A percentile compares a stretch with the other conserved stretches of the same genome.
phyloP scores from a whole-genome alignment of 2,329 filamentous ascomycete species.

The Aureobasidium melanogenum region DNA sequence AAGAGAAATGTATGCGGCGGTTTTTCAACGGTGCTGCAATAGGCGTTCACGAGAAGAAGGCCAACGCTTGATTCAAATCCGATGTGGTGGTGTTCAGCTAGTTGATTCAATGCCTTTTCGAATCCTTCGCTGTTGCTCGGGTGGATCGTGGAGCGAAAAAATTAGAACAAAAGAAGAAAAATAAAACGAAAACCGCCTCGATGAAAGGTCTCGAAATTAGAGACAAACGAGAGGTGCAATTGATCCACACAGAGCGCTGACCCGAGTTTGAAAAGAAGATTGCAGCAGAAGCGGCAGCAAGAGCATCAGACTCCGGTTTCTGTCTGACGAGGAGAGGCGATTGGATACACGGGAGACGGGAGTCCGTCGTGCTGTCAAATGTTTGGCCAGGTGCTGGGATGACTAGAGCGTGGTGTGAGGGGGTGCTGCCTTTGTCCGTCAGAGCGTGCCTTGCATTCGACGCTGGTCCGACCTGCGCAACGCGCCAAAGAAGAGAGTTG shows the following conservation, averaged over 20 bases:
- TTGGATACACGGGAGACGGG: constrained; percentile 7
- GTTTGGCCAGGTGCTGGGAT: constrained; percentile 11
- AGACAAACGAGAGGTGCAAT: not conserved
- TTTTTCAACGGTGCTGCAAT: constrained; percentile 10
- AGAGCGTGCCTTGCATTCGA: constrained; percentile 16
- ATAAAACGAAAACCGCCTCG: not conserved
- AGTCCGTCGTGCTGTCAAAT: constrained; percentile 10
- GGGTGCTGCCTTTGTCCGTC: constrained; percentile 13
- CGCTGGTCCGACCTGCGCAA: constrained; percentile 10
- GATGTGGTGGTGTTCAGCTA: not conserved
- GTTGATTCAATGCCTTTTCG: not conserved
- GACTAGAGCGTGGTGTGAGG: constrained; percentile 14
- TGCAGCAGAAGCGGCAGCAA: constrained; percentile 8
- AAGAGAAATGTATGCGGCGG: constrained; percentile 5
- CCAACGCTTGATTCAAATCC: constrained; percentile 3
- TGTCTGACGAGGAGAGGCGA: constrained; percentile 9
- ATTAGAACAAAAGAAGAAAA: not conserved
- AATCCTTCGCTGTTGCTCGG: not conserved
- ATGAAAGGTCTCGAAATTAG: constrained; percentile 1
- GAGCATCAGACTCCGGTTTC: constrained; percentile 6
- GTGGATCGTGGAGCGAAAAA: not conserved
- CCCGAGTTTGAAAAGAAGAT: constrained; percentile 9
- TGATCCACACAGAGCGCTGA: constrained; percentile 6
- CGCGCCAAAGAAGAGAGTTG: constrained; percentile 4
- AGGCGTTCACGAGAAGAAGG: constrained; percentile 5